These are phyloP conservation scores for Hygrophoropsis aurantiaca DNA, from an alignment of 768 basidiomycete genomes.

Conservation along the genomic window DNA sequence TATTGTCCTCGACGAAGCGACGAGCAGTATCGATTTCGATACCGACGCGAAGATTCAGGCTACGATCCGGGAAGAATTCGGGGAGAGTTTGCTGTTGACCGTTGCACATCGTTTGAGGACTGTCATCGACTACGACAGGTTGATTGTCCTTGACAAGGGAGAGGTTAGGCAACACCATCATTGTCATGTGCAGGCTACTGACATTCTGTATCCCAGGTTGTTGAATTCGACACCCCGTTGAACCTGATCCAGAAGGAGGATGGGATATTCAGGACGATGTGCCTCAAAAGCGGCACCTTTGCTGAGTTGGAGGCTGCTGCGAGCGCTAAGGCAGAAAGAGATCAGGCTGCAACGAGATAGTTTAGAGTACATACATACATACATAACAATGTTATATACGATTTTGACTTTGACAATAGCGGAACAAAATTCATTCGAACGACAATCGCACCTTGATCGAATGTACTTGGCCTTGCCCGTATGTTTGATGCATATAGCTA, in stretches of 20 bases:
- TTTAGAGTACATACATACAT: too few relatives aligned
- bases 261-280: conserved; percentile 71
- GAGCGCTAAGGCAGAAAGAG: conserved; percentile 35
- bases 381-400: too few relatives aligned
- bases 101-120: conserved; percentile 75
- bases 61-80: conserved; percentile 86
- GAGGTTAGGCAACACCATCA: conserved; percentile 17
- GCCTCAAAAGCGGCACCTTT: conserved; percentile 67
- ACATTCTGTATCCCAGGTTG: conserved; percentile 31
- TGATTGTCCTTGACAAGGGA: conserved; percentile 70
- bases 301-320: conserved; percentile 59
- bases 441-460: too few relatives aligned
- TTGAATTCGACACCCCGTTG: conserved; percentile 71
- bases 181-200: conserved; percentile 20
- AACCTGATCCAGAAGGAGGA: conserved; percentile 61
- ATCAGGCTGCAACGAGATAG: background rate
- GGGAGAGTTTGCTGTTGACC: conserved; percentile 68
- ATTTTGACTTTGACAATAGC: too few relatives aligned
- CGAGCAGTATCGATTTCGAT: conserved; percentile 82
- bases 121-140: conserved; percentile 77
- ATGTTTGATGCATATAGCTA: too few relatives aligned
- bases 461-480: too few relatives aligned
- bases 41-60: conserved; percentile 90
- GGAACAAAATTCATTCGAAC: too few relatives aligned
- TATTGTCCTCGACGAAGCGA: conserved; percentile 81